Evolutionary conservation across 169 alveolate genomes (phyloP).

Genomic region (Plasmodium berghei): DNA sequence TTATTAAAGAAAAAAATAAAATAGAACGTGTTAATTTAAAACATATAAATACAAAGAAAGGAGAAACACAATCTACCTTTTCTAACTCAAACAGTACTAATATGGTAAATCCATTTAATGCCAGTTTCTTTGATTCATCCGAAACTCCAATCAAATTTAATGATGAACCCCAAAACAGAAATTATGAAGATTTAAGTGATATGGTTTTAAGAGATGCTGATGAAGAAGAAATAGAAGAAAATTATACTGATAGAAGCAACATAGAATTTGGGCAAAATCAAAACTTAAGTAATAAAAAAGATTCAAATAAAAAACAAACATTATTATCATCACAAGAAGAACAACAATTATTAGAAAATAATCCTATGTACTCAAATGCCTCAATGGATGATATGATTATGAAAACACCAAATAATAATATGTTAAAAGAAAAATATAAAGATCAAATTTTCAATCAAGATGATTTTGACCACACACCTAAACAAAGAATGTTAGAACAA

Average conservation of each 20-base stretch:
- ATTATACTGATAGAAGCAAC: background rate
- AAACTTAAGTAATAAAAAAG: background rate
- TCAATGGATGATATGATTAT: conserved; percentile 12
- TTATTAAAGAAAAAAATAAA: conserved; percentile 52
- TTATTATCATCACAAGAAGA: background rate
- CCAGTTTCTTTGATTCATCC: conserved; percentile 57
- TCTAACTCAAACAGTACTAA: conserved; percentile 9
- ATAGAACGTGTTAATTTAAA: conserved; percentile 68
- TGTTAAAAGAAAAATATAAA: conserved; percentile 6
- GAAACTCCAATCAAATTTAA: conserved; percentile 68
- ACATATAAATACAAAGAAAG: conserved; percentile 5
- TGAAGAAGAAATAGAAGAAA: conserved; percentile 22
- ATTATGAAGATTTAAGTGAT: conserved; percentile 54
- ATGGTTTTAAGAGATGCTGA: conserved; percentile 52
- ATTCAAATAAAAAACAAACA: background rate
- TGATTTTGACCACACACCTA: conserved; percentile 62
- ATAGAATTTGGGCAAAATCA: background rate
- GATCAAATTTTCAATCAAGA: conserved; percentile 21
- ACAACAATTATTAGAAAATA: background rate
- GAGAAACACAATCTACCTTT: background rate
- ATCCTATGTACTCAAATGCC: background rate
- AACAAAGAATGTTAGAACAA: conserved; percentile 37
- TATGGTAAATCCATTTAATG: conserved; percentile 5
- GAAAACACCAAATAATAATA: conserved; percentile 46
- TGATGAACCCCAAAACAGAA: background rate